These are phyloP conservation scores for Aspergillus terreus DNA, from an alignment of 2,329 filamentous ascomycete species.

Conservation along the genomic window DNA sequence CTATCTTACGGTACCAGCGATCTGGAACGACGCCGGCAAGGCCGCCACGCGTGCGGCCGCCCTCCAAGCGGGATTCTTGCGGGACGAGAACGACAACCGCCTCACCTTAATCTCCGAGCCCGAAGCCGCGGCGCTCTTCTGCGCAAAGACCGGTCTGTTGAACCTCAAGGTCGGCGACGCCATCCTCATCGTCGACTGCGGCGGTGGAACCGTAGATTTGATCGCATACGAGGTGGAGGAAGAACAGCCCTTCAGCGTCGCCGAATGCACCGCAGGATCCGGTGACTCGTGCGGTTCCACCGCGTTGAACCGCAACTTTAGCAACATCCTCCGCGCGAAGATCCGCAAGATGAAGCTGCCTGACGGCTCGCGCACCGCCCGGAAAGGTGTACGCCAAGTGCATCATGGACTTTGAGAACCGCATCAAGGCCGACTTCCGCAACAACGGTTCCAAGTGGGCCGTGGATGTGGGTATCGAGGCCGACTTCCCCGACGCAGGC, in stretches of 20 bases:
- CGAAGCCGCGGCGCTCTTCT: slow-evolving; percentile 95
- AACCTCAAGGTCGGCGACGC: slow-evolving; percentile 98
- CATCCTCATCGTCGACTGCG: slow-evolving; percentile 96
- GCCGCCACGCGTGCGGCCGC: slow-evolving; percentile 92
- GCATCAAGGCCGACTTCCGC: slow-evolving; percentile 98
- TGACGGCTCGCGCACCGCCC: slow-evolving; percentile 92
- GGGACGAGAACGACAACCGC: slow-evolving; percentile 96
- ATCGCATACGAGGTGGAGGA: slow-evolving; percentile 99
- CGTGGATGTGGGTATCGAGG: slow-evolving; percentile 96
- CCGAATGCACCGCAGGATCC: slow-evolving; percentile 94
- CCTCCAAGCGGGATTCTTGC: slow-evolving; percentile 93
- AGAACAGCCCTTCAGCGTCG: slow-evolving; percentile 93
- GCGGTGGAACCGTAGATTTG: slow-evolving; percentile 96
- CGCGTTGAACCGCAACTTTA: slow-evolving; percentile 95
- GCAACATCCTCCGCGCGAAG: slow-evolving; percentile 94
- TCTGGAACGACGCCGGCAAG: slow-evolving; percentile 99
- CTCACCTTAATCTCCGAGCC: slow-evolving; percentile 93
- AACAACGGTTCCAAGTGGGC: slow-evolving; percentile 99
- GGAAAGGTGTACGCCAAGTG: slow-evolving; percentile 98
- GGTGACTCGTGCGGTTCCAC: slow-evolving; percentile 99
- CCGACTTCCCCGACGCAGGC: slow-evolving; percentile 93
- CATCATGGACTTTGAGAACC: slow-evolving; percentile 99
- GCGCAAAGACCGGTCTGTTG: slow-evolving; percentile 90
- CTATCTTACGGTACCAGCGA: slow-evolving; percentile 96
- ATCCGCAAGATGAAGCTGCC: slow-evolving; percentile 99